Evolutionary conservation across 768 basidiomycete genomes (phyloP).

Genomic region (Saitozyma sp.): DNA sequence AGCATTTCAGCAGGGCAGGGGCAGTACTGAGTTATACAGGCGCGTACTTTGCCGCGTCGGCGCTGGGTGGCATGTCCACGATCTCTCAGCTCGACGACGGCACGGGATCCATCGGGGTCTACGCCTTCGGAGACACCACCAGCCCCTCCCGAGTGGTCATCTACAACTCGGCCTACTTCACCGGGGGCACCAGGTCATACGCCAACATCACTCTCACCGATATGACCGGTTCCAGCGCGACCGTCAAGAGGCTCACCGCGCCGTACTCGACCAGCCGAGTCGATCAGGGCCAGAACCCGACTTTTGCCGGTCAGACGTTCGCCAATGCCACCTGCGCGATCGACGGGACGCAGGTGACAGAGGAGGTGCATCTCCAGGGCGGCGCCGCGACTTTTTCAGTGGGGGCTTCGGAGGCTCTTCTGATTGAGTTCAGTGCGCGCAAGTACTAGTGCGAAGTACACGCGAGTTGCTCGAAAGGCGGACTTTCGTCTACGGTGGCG

Average conservation of each 20-base stretch:
- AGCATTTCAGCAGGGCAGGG: background rate
- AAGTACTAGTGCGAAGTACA: too few species aligned
- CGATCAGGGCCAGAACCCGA: constrained; percentile 53
- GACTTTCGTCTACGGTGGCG: too few species aligned
- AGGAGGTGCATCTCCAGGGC: constrained; percentile 39
- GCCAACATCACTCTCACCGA: constrained; percentile 49
- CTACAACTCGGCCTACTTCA: constrained; percentile 54
- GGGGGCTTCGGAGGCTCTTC: constrained; percentile 54
- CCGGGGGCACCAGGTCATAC: constrained; percentile 51
- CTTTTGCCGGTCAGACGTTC: constrained; percentile 52
- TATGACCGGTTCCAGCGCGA: constrained; percentile 27
- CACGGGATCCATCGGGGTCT: constrained; percentile 45
- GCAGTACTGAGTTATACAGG: constrained; percentile 8
- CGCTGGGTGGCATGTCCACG: constrained; percentile 51
- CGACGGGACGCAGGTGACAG: constrained; percentile 43
- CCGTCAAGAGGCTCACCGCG: constrained; percentile 52
- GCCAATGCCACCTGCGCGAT: constrained; percentile 36
- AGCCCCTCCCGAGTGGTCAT: constrained; percentile 50
- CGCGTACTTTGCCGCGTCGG: constrained; percentile 54
- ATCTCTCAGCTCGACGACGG: constrained; percentile 54
- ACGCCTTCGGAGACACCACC: constrained; percentile 46
- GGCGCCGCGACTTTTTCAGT: constrained; percentile 46
- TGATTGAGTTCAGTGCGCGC: constrained; percentile 27
- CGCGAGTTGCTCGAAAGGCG: too few species aligned
- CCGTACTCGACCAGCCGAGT: constrained; percentile 51